Conservation (phyloP, 2,329 filamentous ascomycete species). For the Colletotrichum melonis region DNA sequence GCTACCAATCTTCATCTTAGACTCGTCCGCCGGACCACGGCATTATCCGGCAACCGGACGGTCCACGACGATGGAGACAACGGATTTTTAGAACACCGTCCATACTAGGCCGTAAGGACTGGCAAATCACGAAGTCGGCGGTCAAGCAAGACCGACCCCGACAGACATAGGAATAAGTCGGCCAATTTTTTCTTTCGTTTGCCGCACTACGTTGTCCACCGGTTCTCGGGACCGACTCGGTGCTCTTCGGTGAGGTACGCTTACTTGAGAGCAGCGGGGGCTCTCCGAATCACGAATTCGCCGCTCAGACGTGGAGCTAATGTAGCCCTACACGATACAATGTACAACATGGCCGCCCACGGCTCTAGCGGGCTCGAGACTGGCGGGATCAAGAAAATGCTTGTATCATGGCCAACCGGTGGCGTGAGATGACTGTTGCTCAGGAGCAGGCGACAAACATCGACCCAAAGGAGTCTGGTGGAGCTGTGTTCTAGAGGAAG, state of each 20-base stretch:
- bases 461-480: not conserved
- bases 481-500: not conserved
- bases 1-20: not conserved
- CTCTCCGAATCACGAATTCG: not conserved
- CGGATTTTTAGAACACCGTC: not conserved
- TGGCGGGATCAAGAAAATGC: not conserved
- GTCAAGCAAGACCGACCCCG: not conserved
- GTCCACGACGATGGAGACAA: not conserved
- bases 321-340: not conserved
- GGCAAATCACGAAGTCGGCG: not conserved
- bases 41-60: not conserved
- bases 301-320: not conserved
- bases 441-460: no score
- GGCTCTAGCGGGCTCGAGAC: not conserved
- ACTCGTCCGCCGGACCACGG: not conserved
- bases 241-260: not conserved
- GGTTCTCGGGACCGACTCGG: slow-evolving; percentile 25
- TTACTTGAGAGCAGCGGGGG: not conserved
- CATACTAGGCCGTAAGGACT: not conserved
- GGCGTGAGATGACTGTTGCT: not conserved
- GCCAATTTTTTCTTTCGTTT: not conserved
- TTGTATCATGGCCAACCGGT: not conserved
- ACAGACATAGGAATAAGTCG: not conserved
- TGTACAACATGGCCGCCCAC: not conserved
- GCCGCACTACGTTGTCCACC: not conserved